Evolutionary conservation across 1,284 basidiomycete genomes (phyloP).

Genomic region (Xerocomus amazonicus): DNA sequence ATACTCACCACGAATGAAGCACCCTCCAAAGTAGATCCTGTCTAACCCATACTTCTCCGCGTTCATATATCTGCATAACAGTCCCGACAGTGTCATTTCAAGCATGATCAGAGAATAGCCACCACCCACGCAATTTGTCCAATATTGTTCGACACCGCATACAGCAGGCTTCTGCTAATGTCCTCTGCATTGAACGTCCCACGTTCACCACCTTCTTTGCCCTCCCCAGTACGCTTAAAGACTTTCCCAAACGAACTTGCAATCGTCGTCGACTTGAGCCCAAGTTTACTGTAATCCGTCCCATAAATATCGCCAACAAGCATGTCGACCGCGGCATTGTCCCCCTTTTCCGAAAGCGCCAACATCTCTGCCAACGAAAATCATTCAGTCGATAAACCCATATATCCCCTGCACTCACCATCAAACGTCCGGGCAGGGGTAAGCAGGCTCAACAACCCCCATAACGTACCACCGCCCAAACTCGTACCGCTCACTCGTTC

Average conservation of each 20-base stretch:
- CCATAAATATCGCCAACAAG: slow-evolving; percentile 99
- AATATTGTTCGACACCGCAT: slow-evolving; percentile 98
- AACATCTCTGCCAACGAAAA: slow-evolving; percentile 79
- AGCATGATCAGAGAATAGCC: slow-evolving; percentile 8
- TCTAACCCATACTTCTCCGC: slow-evolving; percentile 98
- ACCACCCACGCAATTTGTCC: slow-evolving; percentile 94
- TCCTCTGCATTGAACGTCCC: slow-evolving; percentile 82
- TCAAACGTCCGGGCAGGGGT: slow-evolving; percentile 97
- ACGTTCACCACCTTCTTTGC: slow-evolving; percentile 48
- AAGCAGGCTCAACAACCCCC: slow-evolving; percentile 92
- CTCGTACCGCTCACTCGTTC: slow-evolving; percentile 98
- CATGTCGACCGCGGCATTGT: slow-evolving; percentile 97
- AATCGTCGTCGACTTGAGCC: slow-evolving; percentile 96
- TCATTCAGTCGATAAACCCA: slow-evolving; percentile 5
- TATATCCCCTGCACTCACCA: slow-evolving; percentile 51
- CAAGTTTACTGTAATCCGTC: slow-evolving; percentile 88
- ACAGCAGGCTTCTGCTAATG: slow-evolving; percentile 91
- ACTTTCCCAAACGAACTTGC: slow-evolving; percentile 99
- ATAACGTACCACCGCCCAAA: slow-evolving; percentile 98
- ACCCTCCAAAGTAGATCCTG: slow-evolving; percentile 98
- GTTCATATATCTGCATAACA: slow-evolving; percentile 85
- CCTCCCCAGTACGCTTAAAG: slow-evolving; percentile 81
- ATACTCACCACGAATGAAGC: slow-evolving; percentile 90
- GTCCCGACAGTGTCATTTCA: background rate
- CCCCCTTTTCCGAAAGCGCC: slow-evolving; percentile 86